Evolutionary conservation across 306 rosid genomes (phyloP).

Genomic region (Sophora flavescens): DNA sequence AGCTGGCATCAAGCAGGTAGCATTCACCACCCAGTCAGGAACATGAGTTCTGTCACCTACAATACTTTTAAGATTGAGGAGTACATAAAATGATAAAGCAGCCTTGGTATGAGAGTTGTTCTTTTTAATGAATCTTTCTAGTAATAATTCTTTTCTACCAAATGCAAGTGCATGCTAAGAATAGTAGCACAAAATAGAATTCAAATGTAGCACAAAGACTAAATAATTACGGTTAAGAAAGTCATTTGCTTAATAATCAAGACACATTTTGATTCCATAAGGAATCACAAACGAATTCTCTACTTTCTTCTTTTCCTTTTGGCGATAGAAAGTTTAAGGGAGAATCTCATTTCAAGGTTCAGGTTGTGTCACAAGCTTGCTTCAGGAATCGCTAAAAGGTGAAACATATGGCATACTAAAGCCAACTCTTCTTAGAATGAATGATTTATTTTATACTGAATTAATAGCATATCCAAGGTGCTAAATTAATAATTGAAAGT

Average conservation of each 20-base stretch:
- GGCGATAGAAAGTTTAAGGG: background rate
- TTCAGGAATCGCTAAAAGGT: too few relatives aligned
- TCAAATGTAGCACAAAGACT: background rate
- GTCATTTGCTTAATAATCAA: background rate
- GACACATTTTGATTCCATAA: background rate
- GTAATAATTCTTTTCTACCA: constrained; percentile 14
- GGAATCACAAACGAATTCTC: background rate
- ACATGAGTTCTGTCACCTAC: constrained; percentile 2
- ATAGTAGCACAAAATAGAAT: background rate
- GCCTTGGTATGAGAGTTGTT: constrained; percentile 5
- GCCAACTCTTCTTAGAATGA: too few relatives aligned
- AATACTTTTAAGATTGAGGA: constrained; percentile 28
- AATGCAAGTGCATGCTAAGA: constrained; percentile 13
- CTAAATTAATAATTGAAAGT: too few relatives aligned
- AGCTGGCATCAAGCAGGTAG: background rate
- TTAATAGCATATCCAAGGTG: too few relatives aligned
- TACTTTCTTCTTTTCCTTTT: background rate
- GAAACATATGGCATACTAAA: too few relatives aligned
- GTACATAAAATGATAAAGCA: constrained; percentile 45
- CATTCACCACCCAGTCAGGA: background rate
- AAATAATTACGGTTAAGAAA: background rate
- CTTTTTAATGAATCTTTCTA: background rate
- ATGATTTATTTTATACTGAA: too few relatives aligned
- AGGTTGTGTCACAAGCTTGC: too few relatives aligned
- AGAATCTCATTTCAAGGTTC: too few relatives aligned